These are phyloP conservation scores for Termitomyces sp. DNA, from an alignment of 768 basidiomycete genomes.

Conservation along the genomic window DNA sequence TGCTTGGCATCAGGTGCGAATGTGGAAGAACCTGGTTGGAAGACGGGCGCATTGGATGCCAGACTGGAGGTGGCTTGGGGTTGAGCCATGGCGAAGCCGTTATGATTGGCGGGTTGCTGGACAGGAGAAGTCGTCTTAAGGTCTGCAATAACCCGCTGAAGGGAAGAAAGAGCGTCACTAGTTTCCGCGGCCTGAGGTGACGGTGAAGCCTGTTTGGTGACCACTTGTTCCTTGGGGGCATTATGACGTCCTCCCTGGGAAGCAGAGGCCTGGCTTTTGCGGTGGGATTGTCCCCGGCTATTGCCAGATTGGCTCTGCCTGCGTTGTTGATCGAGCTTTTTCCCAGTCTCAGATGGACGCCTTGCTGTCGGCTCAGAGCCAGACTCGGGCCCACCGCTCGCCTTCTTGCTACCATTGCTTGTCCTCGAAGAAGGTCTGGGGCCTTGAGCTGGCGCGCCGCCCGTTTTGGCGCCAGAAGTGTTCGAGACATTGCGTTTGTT, in stretches of 20 bases:
- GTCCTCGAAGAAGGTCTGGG: conserved; percentile 63
- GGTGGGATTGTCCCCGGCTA: conserved; percentile 47
- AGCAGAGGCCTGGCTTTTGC: conserved; percentile 58
- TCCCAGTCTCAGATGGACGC: conserved; percentile 55
- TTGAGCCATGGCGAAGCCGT: conserved; percentile 45
- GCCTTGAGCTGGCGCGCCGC: conserved; percentile 39
- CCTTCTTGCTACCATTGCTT: conserved; percentile 59
- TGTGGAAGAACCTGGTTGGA: conserved; percentile 65
- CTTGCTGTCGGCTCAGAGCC: conserved; percentile 70
- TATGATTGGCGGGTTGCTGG: conserved; percentile 42
- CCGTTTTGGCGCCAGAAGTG: conserved; percentile 42
- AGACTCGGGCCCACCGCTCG: conserved; percentile 51
- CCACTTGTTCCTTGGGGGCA: conserved; percentile 38
- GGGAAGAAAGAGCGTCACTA: conserved; percentile 80
- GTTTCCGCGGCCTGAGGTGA: conserved; percentile 56
- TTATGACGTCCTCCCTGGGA: conserved; percentile 54
- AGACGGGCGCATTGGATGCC: conserved; percentile 67
- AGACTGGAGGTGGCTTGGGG: conserved; percentile 53
- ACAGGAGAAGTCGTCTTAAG: conserved; percentile 82
- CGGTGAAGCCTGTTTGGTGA: conserved; percentile 46
- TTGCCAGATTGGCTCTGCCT: conserved; percentile 51
- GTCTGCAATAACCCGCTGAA: conserved; percentile 93
- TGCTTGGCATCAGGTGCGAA: conserved; percentile 68
- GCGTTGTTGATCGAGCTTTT: conserved; percentile 53
- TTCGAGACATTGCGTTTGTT: conserved; percentile 59